Evolutionary conservation across 768 basidiomycete species (phyloP).

Genomic region (Pholiota microspora): DNA sequence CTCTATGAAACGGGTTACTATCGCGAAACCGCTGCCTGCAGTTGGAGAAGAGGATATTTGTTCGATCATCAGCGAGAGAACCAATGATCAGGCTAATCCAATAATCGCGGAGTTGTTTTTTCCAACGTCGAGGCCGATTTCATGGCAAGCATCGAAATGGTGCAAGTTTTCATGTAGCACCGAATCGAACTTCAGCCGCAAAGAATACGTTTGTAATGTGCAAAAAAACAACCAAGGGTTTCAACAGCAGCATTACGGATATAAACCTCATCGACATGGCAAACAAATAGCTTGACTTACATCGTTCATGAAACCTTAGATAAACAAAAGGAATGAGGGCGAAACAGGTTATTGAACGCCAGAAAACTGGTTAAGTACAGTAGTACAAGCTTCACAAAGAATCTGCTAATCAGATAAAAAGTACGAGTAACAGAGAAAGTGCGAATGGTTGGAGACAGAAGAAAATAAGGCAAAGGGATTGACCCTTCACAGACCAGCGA

Average conservation of each 20-base stretch:
- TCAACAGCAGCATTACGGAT: too few relatives aligned
- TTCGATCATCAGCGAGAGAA: constrained; percentile 28
- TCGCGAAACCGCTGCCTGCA: constrained; percentile 4
- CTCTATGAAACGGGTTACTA: constrained; percentile 8
- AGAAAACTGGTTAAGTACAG: constrained; percentile 26
- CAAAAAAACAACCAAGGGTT: background rate
- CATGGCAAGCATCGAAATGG: background rate
- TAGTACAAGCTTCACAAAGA: constrained; percentile 24
- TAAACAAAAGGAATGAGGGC: background rate
- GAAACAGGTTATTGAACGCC: constrained; percentile 15
- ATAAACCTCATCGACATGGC: too few relatives aligned
- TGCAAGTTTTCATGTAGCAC: constrained; percentile 16
- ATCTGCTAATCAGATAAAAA: constrained; percentile 17
- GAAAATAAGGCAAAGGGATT: constrained; percentile 14
- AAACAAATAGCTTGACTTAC: constrained; percentile 3
- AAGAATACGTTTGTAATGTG: background rate
- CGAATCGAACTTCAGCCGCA: constrained; percentile 10
- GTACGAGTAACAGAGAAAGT: constrained; percentile 14
- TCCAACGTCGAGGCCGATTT: constrained; percentile 8
- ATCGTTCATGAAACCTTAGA: background rate
- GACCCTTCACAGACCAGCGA: constrained; percentile 43
- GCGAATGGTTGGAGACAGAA: constrained; percentile 19
- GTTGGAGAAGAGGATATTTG: constrained; percentile 10
- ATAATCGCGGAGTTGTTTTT: constrained; percentile 18
- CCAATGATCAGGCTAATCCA: constrained; percentile 17